phyloP scores from a whole-genome alignment of 2,329 filamentous ascomycete genomes.

The Bipolaris bicolor region DNA sequence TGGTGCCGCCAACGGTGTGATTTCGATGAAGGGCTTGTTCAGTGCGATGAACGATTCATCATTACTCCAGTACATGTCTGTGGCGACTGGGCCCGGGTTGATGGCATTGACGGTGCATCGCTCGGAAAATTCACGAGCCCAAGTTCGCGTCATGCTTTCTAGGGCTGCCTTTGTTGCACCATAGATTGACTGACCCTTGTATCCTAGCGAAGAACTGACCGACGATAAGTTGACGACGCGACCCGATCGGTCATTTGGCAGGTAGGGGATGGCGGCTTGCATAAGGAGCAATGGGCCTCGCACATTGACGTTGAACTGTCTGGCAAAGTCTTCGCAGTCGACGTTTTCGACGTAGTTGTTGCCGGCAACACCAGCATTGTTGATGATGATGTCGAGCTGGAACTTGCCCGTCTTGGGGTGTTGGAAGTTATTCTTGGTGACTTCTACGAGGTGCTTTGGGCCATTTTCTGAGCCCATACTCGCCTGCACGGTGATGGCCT shows the following conservation, averaged over 20 bases:
- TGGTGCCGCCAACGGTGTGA: conserved; percentile 68
- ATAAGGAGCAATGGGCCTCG: conserved; percentile 79
- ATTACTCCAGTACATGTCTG: conserved; percentile 67
- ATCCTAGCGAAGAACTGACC: conserved; percentile 64
- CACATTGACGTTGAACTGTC: conserved; percentile 80
- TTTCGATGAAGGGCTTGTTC: conserved; percentile 66
- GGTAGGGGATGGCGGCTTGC: conserved; percentile 72
- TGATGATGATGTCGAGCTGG: conserved; percentile 82
- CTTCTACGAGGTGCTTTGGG: conserved; percentile 64
- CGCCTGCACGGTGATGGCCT: conserved; percentile 69
- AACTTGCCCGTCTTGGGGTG: conserved; percentile 61
- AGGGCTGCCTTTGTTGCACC: conserved; percentile 71
- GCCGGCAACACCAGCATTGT: conserved; percentile 76
- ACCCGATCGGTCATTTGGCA: conserved; percentile 71
- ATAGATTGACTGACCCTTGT: conserved; percentile 65
- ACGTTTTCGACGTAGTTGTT: conserved; percentile 72
- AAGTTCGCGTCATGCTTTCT: conserved; percentile 72
- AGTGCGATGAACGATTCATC: conserved; percentile 63
- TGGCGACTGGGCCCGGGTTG: conserved; percentile 69
- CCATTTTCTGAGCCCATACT: conserved; percentile 70
- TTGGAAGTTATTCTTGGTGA: conserved; percentile 65
- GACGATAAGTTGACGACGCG: conserved; percentile 68
- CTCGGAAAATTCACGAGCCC: conserved; percentile 67
- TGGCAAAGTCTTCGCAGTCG: conserved; percentile 68
- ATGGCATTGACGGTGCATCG: conserved; percentile 69